phyloP scores from a whole-genome alignment of 1,284 basidiomycete genomes.

The Malassezia sp. region DNA sequence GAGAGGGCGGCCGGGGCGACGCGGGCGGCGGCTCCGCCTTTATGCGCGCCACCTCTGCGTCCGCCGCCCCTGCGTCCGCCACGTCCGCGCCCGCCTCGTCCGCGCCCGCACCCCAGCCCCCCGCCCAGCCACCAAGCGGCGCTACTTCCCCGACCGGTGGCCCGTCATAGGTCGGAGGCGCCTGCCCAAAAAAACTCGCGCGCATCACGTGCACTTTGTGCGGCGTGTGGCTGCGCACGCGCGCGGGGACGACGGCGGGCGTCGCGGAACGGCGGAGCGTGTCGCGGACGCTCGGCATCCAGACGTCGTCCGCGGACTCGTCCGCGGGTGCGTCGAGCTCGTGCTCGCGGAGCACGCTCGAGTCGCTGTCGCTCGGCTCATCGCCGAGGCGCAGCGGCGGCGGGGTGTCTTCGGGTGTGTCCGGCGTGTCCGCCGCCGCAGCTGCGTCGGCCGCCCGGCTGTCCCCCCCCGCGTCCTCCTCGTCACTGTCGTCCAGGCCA shows the following conservation, averaged over 20 bases:
- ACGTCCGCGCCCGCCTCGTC: neutral
- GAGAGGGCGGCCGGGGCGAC: neutral
- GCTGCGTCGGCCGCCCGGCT: conserved; percentile 13
- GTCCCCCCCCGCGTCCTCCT: conserved; percentile 23
- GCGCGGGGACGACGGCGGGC: conserved; percentile 2
- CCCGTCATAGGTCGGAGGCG: conserved; percentile 12
- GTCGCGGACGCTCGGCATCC: neutral
- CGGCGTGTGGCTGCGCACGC: conserved; percentile 20
- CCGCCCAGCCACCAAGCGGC: neutral
- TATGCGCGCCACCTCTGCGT: too few species aligned
- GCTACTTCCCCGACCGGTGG: neutral
- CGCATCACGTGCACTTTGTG: conserved; percentile 45
- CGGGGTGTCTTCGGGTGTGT: conserved; percentile 24
- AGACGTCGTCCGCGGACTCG: neutral
- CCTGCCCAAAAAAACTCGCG: conserved; percentile 46
- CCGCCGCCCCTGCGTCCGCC: neutral
- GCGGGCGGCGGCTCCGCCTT: neutral
- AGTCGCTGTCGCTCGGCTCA: conserved; percentile 1
- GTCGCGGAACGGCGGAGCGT: conserved; percentile 7
- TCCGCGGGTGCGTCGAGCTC: conserved; percentile 3
- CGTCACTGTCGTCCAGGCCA: conserved; percentile 43
- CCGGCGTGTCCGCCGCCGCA: neutral
- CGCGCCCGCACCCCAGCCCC: neutral
- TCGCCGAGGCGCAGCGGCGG: conserved; percentile 24
- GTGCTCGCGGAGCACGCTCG: conserved; percentile 14